Base-by-base conservation (phyloP, 371 early-diverging fungal genomes). In the Sporodiniella umbellata region DNA sequence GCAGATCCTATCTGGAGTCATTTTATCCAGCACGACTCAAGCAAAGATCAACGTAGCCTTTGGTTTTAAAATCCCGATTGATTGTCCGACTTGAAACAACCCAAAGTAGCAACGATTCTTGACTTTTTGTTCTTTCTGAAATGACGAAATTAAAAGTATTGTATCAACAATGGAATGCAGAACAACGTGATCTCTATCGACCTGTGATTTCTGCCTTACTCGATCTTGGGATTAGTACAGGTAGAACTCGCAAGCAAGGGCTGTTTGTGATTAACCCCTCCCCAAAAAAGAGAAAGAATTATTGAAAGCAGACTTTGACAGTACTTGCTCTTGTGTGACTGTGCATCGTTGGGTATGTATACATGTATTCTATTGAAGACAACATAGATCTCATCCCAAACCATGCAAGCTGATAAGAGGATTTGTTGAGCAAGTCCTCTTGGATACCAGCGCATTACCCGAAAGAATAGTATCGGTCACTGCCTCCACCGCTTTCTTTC, bases 351-450 rank as follows among this genome's bases (percentile, higher is more conserved):
- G 33, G 35, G 56, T 55, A 35, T 11, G 14, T 28, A 19, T n/a
- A 40, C 12, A 26, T 8, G n/a, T 3, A 24, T 2, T 14, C 11
- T 31, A 4, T 6, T n/a, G 14, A 37, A 12, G 14, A 37, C 3
- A 37, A n/a, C n/a, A n/a, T n/a, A n/a, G n/a, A n/a, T n/a, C n/a
- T n/a, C n/a, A n/a, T n/a, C n/a, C n/a, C n/a, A n/a, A n/a, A n/a
- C n/a, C n/a, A n/a, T n/a, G n/a, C n/a, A n/a, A 52, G 52, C 25
- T 15, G 11, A 33, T 52, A 24, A 26, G 25, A 21, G 55, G 48
- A 31, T 50, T 56, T 49, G 22, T 56, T 10, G 31, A 50, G 28
- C 49, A 56, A 33, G 33, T 56, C 8, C 17, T 33, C 19, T 12
- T 42, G 26, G 51, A 56, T 18, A n/a, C 26, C 44, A 35, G 15